phyloP scores from a whole-genome alignment of 2,329 filamentous ascomycete genomes.

The Cercospora zeina region DNA sequence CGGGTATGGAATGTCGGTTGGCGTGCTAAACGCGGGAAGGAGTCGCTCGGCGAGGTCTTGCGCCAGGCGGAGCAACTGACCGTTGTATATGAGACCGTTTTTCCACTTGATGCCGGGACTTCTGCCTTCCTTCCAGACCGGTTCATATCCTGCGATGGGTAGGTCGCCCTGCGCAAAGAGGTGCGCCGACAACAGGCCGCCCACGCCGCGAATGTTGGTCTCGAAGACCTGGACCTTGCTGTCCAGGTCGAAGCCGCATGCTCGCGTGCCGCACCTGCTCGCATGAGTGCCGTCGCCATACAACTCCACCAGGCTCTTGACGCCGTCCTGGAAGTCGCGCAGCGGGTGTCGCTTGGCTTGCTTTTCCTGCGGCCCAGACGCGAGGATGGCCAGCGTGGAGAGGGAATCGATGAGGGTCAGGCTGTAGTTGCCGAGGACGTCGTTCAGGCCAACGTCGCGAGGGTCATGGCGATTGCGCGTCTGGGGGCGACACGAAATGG shows the following conservation, averaged over 20 bases:
- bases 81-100: conserved; percentile 74
- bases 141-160: conserved; percentile 76
- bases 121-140: conserved; percentile 45
- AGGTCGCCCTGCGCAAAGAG: conserved; percentile 88
- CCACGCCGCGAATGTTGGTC: conserved; percentile 90
- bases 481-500: conserved; percentile 78
- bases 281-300: conserved; percentile 83
- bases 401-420: conserved; percentile 93
- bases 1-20: conserved; percentile 90
- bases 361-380: conserved; percentile 63
- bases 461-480: conserved; percentile 80
- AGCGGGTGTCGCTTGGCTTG: conserved; percentile 48
- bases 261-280: conserved; percentile 69
- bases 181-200: conserved; percentile 88
- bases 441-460: conserved; percentile 82
- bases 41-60: conserved; percentile 80
- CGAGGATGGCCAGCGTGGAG: conserved; percentile 88
- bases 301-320: conserved; percentile 71
- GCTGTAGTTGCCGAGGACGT: conserved; percentile 95
- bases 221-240: conserved; percentile 99
- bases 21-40: conserved; percentile 87
- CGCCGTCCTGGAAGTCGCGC: conserved; percentile 72
- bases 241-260: conserved; percentile 86
- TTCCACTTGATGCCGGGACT: conserved; percentile 46
- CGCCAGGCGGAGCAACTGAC: conserved; percentile 85